Base-by-base conservation (phyloP, 2,329 filamentous ascomycete species). In the Pyrenophora tritici-repentis region DNA sequence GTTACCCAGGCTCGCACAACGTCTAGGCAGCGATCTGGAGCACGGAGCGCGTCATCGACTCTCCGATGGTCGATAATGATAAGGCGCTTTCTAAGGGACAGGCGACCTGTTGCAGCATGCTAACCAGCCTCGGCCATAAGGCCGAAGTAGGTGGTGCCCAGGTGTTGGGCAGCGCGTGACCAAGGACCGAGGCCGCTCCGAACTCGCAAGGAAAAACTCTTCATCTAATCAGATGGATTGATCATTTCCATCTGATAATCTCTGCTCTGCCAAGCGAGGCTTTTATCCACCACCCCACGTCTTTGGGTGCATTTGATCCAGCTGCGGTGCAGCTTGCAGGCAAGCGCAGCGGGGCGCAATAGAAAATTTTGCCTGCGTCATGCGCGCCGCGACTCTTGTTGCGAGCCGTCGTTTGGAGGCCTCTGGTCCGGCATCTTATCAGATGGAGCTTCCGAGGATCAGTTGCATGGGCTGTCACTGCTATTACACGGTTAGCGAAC, bases 231-330 rank as follows among this genome's bases (percentile, higher is more conserved):
- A 48, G 49, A 52, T 52, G 44, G 38, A 50, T 34, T 50, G 41
- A 53, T 65, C 54, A 65, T 61, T 59, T 66, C 50, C 37, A 68
- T 70, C 63, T 62, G 60, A 68, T 68, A 56, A 63, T 45, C 49
- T 46, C 31, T 13, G 18, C 44, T 39, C 42, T 46, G 55, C 56
- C 58, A 60, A 58, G 58, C 47, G 47, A 31, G 53, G n/a, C 35
- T 46, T 29, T 46, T 47, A 29, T 35, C 46, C 56, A 56, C 49
- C 54, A 63, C 60, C 58, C 59, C 61, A 63, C 60, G 55, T 50
- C 53, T 49, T 49, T 49, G 26, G 14, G 36, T 38, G 47, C 42
- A 42, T 47, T 47, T 56, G 40, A 24, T 12, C 6, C 50, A 46
- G 47, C 48, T 40, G 38, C 47, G 37, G 52, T 37, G 47, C 57